phyloP scores from a whole-genome alignment of 2,329 filamentous ascomycete species.

The Xylariaceae sp. region DNA sequence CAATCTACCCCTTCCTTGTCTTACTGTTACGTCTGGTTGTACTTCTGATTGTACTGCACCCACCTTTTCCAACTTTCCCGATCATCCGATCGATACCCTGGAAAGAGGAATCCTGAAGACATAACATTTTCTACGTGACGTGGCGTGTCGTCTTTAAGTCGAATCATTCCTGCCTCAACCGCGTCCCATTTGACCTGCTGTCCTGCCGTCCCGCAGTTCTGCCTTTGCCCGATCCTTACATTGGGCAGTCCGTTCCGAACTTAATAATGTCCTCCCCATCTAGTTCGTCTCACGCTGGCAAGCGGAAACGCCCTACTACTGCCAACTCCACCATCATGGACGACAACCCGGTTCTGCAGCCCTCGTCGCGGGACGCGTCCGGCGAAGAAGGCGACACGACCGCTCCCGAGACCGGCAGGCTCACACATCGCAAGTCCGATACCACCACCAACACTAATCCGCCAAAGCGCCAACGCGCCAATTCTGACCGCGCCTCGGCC shows the following conservation, averaged over 20 bases:
- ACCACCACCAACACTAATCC: slow-evolving; percentile 53
- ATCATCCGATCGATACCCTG: slow-evolving; percentile 2
- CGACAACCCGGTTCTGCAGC: slow-evolving; percentile 66
- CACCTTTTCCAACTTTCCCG: slow-evolving; percentile 17
- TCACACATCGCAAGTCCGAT: slow-evolving; percentile 64
- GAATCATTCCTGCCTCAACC: slow-evolving; percentile 9
- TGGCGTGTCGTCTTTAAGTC: slow-evolving; percentile 14
- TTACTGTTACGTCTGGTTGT: background rate
- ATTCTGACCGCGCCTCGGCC: slow-evolving; percentile 58
- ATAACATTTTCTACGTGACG: slow-evolving; percentile 11
- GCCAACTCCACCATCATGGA: slow-evolving; percentile 55
- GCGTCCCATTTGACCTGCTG: background rate
- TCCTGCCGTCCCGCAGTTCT: slow-evolving; percentile 4
- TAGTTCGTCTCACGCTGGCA: slow-evolving; percentile 61
- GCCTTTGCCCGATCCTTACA: slow-evolving; percentile 1
- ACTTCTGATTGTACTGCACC: background rate
- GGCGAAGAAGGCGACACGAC: slow-evolving; percentile 81
- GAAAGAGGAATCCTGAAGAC: background rate
- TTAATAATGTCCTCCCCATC: slow-evolving; percentile 66
- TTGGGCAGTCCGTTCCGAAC: slow-evolving; percentile 4
- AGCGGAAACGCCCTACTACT: slow-evolving; percentile 79
- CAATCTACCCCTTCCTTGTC: slow-evolving; percentile 9
- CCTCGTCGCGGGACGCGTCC: slow-evolving; percentile 82
- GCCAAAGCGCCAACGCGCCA: slow-evolving; percentile 80
- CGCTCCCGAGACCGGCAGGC: slow-evolving; percentile 62